These are phyloP conservation scores for Lagenidium giganteum DNA, from an alignment of 352 stramenopile genomes.

Conservation along the genomic window DNA sequence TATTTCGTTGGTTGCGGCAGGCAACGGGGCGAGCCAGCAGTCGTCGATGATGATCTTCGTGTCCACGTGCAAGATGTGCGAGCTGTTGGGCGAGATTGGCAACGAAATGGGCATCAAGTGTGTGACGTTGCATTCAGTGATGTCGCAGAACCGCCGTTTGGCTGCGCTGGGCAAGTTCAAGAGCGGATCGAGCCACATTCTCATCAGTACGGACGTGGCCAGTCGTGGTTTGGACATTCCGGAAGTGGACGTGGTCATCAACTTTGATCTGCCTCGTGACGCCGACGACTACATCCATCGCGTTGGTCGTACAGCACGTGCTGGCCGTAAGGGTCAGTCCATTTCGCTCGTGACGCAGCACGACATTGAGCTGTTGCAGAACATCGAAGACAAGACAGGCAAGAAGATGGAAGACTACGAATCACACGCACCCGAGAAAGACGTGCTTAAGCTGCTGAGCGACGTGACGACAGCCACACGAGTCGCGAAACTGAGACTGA, in stretches of 20 bases:
- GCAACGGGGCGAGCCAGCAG: slow-evolving; percentile 32
- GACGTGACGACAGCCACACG: slow-evolving; percentile 92
- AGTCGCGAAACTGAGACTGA: slow-evolving; percentile 91
- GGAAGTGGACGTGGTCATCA: slow-evolving; percentile 95
- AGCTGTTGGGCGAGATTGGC: slow-evolving; percentile 93
- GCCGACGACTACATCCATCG: slow-evolving; percentile 98
- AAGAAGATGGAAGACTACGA: slow-evolving; percentile 91
- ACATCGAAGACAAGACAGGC: slow-evolving; percentile 90
- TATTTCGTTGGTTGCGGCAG: no score
- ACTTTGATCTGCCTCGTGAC: slow-evolving; percentile 95
- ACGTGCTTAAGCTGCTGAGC: slow-evolving; percentile 94
- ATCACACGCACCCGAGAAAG: slow-evolving; percentile 75
- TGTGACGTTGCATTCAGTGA: slow-evolving; percentile 95
- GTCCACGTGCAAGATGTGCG: slow-evolving; percentile 93
- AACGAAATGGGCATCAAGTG: slow-evolving; percentile 90
- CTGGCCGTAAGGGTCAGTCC: slow-evolving; percentile 85
- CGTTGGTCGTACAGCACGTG: slow-evolving; percentile 93
- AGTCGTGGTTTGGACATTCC: slow-evolving; percentile 96
- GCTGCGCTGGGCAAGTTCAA: slow-evolving; percentile 97
- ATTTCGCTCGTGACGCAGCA: slow-evolving; percentile 95
- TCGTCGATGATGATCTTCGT: slow-evolving; percentile 97
- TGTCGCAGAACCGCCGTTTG: slow-evolving; percentile 92
- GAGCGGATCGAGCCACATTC: slow-evolving; percentile 86
- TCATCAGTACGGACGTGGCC: slow-evolving; percentile 98
- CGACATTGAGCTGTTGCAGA: slow-evolving; percentile 93